phyloP scores from a whole-genome alignment of 1,139 yeast genomes.

The Yamadazyma jaroonii region DNA sequence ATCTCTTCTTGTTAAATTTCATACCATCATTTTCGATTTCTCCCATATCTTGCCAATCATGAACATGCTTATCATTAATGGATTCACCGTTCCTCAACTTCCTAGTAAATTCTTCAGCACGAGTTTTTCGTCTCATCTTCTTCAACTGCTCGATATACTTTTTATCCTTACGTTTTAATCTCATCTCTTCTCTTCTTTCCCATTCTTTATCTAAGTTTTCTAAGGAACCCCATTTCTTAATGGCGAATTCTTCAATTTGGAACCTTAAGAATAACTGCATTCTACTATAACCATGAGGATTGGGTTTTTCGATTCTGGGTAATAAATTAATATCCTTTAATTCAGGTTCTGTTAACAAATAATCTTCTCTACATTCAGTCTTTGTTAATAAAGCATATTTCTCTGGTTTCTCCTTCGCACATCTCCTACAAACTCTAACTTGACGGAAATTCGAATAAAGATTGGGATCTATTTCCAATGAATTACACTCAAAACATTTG shows the following conservation, averaged over 20 bases:
- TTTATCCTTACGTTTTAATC: conserved; percentile 72
- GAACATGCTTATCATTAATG: conserved; percentile 58
- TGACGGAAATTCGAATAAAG: conserved; percentile 64
- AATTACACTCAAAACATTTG: conserved; percentile 76
- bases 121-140: conserved; percentile 85
- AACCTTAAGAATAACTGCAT: conserved; percentile 90
- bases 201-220: conserved; percentile 91
- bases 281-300: conserved; percentile 90
- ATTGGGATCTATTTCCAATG: conserved; percentile 75
- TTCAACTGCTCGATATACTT: conserved; percentile 70
- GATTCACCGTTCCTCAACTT: conserved; percentile 58
- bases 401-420: conserved; percentile 73
- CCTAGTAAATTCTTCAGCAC: conserved; percentile 88
- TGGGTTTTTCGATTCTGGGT: conserved; percentile 82
- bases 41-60: conserved; percentile 66
- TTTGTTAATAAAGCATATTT: conserved; percentile 89
- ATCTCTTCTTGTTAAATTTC: conserved; percentile 54
- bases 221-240: conserved; percentile 91
- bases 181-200: conserved; percentile 73
- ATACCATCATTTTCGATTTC: conserved; percentile 35
- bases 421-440: conserved; percentile 71
- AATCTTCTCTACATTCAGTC: conserved; percentile 93
- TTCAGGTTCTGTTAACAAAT: conserved; percentile 89
- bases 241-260: conserved; percentile 90
- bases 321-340: conserved; percentile 65